Evolutionary conservation across 371 early-diverging fungal genomes (phyloP).

Genomic region (Coemansia linderi): DNA sequence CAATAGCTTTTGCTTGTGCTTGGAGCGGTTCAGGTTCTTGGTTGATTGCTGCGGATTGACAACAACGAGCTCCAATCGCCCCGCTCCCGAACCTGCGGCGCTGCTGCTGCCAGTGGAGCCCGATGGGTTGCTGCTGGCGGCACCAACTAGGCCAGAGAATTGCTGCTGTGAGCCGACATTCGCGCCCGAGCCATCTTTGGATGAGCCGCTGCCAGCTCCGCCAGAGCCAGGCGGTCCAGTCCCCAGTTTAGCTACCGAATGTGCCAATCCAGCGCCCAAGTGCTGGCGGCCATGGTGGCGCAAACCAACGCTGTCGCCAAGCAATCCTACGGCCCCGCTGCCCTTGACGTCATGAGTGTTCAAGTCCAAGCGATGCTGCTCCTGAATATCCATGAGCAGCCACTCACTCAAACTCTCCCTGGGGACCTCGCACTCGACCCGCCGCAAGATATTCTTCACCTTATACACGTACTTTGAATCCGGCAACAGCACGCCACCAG

Average conservation of each 20-base stretch:
- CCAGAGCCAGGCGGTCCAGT: background rate
- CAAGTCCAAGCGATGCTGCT: constrained; percentile 67
- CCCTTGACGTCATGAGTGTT: constrained; percentile 57
- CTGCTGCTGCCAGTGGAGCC: background rate
- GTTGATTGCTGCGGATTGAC: constrained; percentile 33
- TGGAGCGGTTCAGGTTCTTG: constrained; percentile 55
- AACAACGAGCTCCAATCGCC: constrained; percentile 32
- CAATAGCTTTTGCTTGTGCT: constrained; percentile 71
- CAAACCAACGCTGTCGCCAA: constrained; percentile 8
- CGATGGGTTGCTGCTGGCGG: background rate
- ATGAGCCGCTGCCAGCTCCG: background rate
- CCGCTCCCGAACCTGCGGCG: background rate
- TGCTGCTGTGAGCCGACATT: background rate
- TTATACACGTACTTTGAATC: constrained; percentile 39
- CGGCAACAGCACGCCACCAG: background rate
- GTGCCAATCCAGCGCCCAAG: background rate
- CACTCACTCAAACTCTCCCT: constrained; percentile 62
- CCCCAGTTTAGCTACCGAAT: background rate
- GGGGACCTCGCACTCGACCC: constrained; percentile 54
- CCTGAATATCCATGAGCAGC: constrained; percentile 68
- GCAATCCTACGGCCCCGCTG: background rate
- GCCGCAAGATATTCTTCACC: constrained; percentile 50
- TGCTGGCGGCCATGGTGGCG: background rate
- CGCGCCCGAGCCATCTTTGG: background rate
- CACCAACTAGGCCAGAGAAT: background rate